These are phyloP conservation scores for Parastagonospora nodorum DNA, from an alignment of 2,329 filamentous ascomycete species.

Conservation along the genomic window DNA sequence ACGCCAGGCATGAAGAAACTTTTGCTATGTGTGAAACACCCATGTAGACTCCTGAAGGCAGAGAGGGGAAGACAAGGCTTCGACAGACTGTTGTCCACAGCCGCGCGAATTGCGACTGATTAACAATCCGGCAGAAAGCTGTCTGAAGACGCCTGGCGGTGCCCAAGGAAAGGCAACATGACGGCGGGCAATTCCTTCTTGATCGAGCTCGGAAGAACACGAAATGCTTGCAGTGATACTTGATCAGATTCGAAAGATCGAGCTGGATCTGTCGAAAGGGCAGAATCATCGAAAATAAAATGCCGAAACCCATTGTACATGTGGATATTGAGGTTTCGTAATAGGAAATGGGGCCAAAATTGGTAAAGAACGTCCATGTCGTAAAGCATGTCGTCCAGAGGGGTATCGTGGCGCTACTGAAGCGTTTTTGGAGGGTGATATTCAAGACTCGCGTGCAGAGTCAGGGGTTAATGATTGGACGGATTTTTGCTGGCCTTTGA, in stretches of 20 bases:
- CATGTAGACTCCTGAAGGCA: conserved; percentile 48
- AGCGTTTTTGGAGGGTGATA: conserved; percentile 57
- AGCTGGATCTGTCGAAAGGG: conserved; percentile 51
- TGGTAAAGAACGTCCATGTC: conserved; percentile 72
- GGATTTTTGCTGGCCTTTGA: conserved; percentile 55
- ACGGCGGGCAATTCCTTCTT: conserved; percentile 59
- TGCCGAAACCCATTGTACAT: conserved; percentile 78
- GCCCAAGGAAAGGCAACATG: conserved; percentile 50
- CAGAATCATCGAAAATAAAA: conserved; percentile 68
- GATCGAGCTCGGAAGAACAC: conserved; percentile 55
- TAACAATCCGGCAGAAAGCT: no score
- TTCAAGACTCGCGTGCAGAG: conserved; percentile 55
- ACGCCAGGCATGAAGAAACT: conserved; percentile 37
- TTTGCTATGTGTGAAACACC: conserved; percentile 33
- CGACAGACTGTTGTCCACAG: conserved; percentile 47
- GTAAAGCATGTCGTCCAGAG: conserved; percentile 54
- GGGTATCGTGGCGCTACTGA: conserved; percentile 53
- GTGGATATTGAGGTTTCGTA: conserved; percentile 72
- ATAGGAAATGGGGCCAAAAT: conserved; percentile 76
- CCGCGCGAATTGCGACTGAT: no score
- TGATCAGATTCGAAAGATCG: conserved; percentile 67
- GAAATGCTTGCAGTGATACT: conserved; percentile 67
- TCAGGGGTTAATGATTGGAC: conserved; percentile 51
- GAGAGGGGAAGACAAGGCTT: conserved; percentile 34
- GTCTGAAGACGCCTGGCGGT: no score